A percentile compares a stretch with the other conserved stretches of the same genome.
Conservation (phyloP, 257 asterid genomes). For the Fraxinus pennsylvanica region DNA sequence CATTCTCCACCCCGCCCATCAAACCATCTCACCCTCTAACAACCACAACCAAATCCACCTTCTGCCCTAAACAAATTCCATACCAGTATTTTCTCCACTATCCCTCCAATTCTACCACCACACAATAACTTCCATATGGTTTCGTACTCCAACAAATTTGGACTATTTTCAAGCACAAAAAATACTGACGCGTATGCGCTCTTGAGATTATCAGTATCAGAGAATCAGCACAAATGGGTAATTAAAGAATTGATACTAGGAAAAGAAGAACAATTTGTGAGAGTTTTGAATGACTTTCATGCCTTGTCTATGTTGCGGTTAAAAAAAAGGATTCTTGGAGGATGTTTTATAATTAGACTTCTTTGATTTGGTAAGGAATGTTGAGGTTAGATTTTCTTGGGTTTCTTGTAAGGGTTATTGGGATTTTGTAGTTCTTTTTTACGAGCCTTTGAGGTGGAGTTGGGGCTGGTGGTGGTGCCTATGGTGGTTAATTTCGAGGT, state of each 20-base stretch:
- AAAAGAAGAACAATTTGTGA: slow-evolving; percentile 47
- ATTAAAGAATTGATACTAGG: slow-evolving; percentile 79
- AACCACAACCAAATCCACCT: too few species aligned
- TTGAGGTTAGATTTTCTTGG: slow-evolving; percentile 29
- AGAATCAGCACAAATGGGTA: slow-evolving; percentile 35
- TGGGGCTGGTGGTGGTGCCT: too few species aligned
- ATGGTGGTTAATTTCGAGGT: too few species aligned
- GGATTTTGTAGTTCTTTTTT: slow-evolving; percentile 24
- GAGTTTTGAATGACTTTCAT: slow-evolving; percentile 89
- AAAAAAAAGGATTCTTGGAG: slow-evolving; percentile 50
- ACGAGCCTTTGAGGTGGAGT: too few species aligned
- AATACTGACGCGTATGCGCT: too few species aligned
- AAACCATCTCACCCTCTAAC: too few species aligned
- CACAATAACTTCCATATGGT: slow-evolving; percentile 12
- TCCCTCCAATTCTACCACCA: too few species aligned
- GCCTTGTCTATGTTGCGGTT: slow-evolving; percentile 73
- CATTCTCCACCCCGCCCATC: too few species aligned
- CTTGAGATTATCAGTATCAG: too few species aligned
- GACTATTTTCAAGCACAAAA: slow-evolving; percentile 57
- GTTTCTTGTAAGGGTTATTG: slow-evolving; percentile 28
- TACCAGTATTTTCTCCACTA: too few species aligned
- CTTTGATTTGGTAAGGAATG: slow-evolving; percentile 44
- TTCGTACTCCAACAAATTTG: slow-evolving; percentile 54
- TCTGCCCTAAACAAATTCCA: too few species aligned
- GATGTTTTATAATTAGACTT: slow-evolving; percentile 45